A percentile compares a stretch with the other conserved stretches of the same genome.
phyloP scores from a whole-genome alignment of 2,329 filamentous ascomycete genomes.

The Colletotrichum sojae region DNA sequence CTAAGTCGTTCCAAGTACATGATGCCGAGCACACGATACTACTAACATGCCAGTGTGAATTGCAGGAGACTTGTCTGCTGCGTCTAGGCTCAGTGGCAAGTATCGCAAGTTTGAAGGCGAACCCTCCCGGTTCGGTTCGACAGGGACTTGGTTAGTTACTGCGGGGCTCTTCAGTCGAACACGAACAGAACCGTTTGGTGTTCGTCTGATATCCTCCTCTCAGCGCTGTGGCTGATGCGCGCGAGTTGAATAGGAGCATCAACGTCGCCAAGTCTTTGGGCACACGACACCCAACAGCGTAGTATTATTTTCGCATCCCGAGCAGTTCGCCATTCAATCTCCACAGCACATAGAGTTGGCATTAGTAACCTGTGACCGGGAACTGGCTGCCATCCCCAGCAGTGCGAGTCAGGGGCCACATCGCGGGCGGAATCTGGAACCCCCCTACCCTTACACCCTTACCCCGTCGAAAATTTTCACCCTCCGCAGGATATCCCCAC shows the following conservation, averaged over 20 bases:
- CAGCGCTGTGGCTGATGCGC: background rate
- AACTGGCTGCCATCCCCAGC: slow-evolving; percentile 4
- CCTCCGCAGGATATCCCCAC: slow-evolving; percentile 17
- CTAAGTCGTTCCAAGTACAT: too few relatives aligned
- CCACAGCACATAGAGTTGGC: background rate
- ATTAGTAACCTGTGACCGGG: slow-evolving; percentile 16
- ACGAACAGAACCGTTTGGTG: too few relatives aligned
- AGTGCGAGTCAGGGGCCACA: slow-evolving; percentile 19
- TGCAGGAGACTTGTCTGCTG: too few relatives aligned
- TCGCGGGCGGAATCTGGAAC: slow-evolving; percentile 1
- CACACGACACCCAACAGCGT: background rate
- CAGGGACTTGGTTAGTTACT: too few relatives aligned
- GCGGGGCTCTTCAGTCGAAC: too few relatives aligned
- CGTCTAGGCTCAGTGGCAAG: too few relatives aligned
- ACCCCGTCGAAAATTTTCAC: background rate
- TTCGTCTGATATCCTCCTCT: too few relatives aligned
- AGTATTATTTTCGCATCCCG: background rate
- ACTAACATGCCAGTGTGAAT: too few relatives aligned
- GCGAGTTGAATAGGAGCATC: background rate
- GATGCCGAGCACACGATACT: too few relatives aligned
- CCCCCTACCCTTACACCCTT: background rate
- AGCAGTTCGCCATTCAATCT: background rate
- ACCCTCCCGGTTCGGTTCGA: too few relatives aligned
- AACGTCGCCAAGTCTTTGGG: background rate
- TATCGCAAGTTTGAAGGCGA: too few relatives aligned